phyloP scores from a whole-genome alignment of 257 asterid species.

The Nicotiana benthamiana region DNA sequence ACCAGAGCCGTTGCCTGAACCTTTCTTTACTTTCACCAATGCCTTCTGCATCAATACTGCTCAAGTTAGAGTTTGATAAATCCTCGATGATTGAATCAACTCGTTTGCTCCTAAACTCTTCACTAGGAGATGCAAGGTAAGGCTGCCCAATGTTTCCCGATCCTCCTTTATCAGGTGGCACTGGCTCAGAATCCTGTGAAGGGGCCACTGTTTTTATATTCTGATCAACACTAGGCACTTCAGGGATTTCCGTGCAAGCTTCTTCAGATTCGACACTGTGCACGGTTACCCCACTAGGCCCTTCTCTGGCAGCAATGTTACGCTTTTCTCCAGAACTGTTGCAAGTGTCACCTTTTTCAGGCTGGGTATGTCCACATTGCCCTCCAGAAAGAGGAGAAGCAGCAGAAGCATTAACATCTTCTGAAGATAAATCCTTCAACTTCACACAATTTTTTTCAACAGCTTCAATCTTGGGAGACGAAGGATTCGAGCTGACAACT shows the following conservation, averaged over 20 bases:
- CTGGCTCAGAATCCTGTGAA: conserved; percentile 15
- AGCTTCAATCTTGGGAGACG: conserved; percentile 16
- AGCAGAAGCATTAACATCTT: conserved; percentile 40
- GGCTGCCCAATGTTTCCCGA: conserved; percentile 26
- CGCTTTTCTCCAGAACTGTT: conserved; percentile 7
- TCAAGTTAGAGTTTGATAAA: conserved; percentile 24
- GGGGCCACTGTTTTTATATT: conserved; percentile 18
- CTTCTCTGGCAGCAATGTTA: conserved; percentile 27
- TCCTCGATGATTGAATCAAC: conserved; percentile 30
- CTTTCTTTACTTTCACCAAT: conserved; percentile 81
- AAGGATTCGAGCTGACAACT: conserved; percentile 20
- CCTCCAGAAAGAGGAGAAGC: conserved; percentile 16
- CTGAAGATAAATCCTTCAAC: conserved; percentile 37
- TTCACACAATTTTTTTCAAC: conserved; percentile 25
- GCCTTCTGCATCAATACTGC: conserved; percentile 31
- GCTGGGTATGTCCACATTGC: conserved; percentile 21
- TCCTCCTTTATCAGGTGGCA: conserved; percentile 20
- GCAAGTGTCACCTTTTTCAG: conserved; percentile 14
- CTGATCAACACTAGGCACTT: conserved; percentile 15
- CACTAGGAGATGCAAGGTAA: conserved; percentile 21
- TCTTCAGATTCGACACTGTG: conserved; percentile 6
- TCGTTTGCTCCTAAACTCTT: conserved; percentile 21
- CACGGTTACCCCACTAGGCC: neutral
- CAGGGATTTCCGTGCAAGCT: conserved; percentile 18
- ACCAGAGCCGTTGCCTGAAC: conserved; percentile 97